Base-by-base conservation (phyloP, 1,284 basidiomycete genomes). In the Cryptococcus sp. region DNA sequence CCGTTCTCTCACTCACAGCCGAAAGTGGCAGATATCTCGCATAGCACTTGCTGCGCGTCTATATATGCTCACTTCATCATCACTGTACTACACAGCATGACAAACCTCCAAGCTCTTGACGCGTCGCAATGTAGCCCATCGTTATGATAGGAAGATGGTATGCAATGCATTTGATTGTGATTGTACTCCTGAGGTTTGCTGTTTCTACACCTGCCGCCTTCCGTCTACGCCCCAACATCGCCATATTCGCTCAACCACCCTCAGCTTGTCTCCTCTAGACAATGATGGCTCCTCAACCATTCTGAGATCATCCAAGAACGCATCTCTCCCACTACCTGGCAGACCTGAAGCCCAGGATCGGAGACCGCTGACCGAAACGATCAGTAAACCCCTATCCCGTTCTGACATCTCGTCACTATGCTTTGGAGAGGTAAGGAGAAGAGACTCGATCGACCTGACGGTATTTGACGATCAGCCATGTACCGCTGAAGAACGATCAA, bases 181-280 rank as follows among this genome's bases (percentile, higher is more conserved):
- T 35, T 35, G 13, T 35, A 13, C 10, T 10, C 31, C 13, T 8
- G 4, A 2, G 31, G 10, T 35, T 35, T 3, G 8, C 13, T n/a
- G n/a, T 2, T 35, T 35, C 31, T 35, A 59, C 17, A 45, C 46
- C 40, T 47, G 56, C 27, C 39, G 48, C 47, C 50, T 59, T 11
- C 76, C 76, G 39, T 73, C 68, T 1, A 70, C 47, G 1, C 88
- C 86, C 91, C 92, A 96, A 59, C 85, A 88, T 62, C 88, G 85
- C 93, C 93, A 96, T 86, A 96, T 95, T 65, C 93, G 81, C 62
- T 93, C 86, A 5, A 96, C 82, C 5, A 93, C 87, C 50, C 82
- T 78, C 68, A 90, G 74, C 78, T 93, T 93, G 69, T 89, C 88
- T 42, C 81, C 80, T 47, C 86, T 81, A 10, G 83, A 83, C 50